phyloP scores from a whole-genome alignment of 176 grass and related monocot species.

The Miscanthus lutarioriparius region DNA sequence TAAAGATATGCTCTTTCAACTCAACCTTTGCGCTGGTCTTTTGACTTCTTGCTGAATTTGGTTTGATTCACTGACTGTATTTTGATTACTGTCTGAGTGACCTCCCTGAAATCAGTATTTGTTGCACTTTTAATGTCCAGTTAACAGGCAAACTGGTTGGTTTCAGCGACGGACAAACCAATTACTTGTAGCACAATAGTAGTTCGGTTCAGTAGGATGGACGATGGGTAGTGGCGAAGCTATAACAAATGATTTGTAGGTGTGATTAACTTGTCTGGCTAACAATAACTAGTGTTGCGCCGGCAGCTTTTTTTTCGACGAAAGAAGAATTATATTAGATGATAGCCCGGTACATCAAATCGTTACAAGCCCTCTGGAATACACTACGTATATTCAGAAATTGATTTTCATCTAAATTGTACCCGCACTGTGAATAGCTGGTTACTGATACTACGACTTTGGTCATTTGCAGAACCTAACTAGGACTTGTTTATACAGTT shows the following conservation, averaged over 20 bases:
- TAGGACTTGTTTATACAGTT: background rate
- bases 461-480: background rate
- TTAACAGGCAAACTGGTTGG: background rate
- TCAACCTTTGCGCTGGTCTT: background rate
- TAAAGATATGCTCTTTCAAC: background rate
- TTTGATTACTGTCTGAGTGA: background rate
- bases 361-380: no score
- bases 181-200: background rate
- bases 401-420: no score
- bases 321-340: no score
- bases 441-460: background rate
- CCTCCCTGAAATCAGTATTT: background rate
- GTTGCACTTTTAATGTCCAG: background rate
- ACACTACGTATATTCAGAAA: no score
- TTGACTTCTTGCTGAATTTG: background rate
- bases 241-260: background rate
- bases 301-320: background rate
- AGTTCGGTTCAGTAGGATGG: background rate
- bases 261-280: background rate
- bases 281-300: background rate
- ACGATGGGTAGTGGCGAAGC: background rate
- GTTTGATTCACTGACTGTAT: background rate
- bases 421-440: no score
- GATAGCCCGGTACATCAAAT: no score
- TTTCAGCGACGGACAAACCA: background rate